phyloP scores from a whole-genome alignment of 495 filamentous ascomycete genomes.

The Geopyxis carbonaria region DNA sequence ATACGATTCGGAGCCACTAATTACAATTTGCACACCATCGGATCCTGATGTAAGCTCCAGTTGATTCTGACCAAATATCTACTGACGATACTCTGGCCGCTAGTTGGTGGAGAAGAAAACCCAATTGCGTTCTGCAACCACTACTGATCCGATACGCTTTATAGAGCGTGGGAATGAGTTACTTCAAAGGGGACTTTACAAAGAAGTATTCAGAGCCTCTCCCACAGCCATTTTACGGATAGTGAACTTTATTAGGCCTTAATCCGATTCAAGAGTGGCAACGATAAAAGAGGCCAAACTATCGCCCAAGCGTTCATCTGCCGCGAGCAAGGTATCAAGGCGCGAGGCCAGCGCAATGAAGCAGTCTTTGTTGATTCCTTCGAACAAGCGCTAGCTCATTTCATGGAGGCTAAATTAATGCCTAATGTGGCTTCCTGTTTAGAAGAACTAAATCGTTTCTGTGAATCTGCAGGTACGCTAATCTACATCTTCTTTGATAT shows the following conservation, averaged over 20 bases:
- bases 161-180: slow-evolving; percentile 10
- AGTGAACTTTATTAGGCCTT: slow-evolving; percentile 7
- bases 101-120: slow-evolving; percentile 7
- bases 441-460: slow-evolving; percentile 8
- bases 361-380: slow-evolving; percentile 5
- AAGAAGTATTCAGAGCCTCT: slow-evolving; percentile 7
- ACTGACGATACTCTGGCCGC: too few species aligned
- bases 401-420: slow-evolving; percentile 1
- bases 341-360: slow-evolving; percentile 3
- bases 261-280: slow-evolving; percentile 11
- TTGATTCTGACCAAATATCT: too few species aligned
- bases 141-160: slow-evolving; percentile 7
- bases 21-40: too few species aligned
- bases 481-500: too few species aligned
- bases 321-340: slow-evolving; percentile 5
- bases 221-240: neutral
- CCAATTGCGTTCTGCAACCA: slow-evolving; percentile 5
- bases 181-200: slow-evolving; percentile 4
- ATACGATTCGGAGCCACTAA: neutral
- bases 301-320: slow-evolving; percentile 10
- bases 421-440: slow-evolving; percentile 13
- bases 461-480: slow-evolving; percentile 11
- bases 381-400: slow-evolving; percentile 4
- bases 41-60: too few species aligned
- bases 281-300: slow-evolving; percentile 2